Base-by-base conservation (phyloP, 352 stramenopile species). In the Albugo candida region DNA sequence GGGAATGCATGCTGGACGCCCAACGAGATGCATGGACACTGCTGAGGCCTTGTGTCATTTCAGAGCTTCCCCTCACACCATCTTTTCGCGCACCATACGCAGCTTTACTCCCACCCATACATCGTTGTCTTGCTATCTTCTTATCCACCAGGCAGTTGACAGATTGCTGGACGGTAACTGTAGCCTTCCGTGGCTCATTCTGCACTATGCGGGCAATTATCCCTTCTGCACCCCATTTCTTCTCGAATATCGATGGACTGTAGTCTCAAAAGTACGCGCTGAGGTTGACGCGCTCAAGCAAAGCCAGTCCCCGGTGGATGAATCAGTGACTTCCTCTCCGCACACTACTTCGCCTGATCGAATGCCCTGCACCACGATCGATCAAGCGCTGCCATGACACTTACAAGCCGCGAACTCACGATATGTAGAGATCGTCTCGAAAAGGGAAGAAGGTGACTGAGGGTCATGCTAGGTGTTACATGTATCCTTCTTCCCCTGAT, bases 361-460 rank as follows among this genome's bases (percentile, higher is more conserved):
- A n/a, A n/a, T n/a, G n/a, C n/a, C n/a, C n/a, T n/a, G n/a, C n/a
- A n/a, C n/a, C 93, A 17, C 93, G 83, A 68, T 99, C 95, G 34
- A 99, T 78, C 1, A 99, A 69, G 10, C 84, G 64, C 45, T 89
- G 70, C 55, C 98, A 92, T 59, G 81, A 94, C 5, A 95, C 81
- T 43, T 84, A 67, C 13, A 91, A 73, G 1, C 92, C 93, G 38
- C 85, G 65, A 31, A 97, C 86, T 92, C 93, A 98, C 51, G 69
- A 92, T 52, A 96, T 85, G 55, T 89, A 98, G 17, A 97, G 61
- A 60, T 98, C 95, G 5, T 94, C 95, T n/a, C 95, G 72, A 24
- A 94, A 98, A 14, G 98, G 66, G 57, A 99, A 99, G 58, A 93
- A 99, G 13, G 95, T 92, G n/a, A 98, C 92, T 19, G 91, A 87